Percentiles rank a stretch among this genome's conserved stretches.
Evolutionary conservation across 2,329 filamentous ascomycete species (phyloP).

Genomic region (Dactylella cylindrospora): DNA sequence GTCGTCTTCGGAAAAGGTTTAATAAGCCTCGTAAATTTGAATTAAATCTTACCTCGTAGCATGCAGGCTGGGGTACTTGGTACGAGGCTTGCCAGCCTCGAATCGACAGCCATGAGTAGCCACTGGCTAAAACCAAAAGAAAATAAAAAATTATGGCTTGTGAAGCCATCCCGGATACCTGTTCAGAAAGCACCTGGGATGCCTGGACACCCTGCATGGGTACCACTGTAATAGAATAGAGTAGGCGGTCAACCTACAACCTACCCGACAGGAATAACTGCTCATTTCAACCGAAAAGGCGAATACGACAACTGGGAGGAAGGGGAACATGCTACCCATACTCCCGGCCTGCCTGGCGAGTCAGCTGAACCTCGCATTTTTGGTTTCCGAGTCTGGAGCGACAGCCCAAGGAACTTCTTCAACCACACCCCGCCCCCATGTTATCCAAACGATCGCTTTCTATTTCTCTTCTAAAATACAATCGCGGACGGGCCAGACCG

Average conservation of each 20-base stretch:
- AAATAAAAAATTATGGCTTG: background rate
- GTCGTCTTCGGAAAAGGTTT: too few species aligned
- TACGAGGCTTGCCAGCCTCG: too few species aligned
- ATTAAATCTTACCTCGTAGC: too few species aligned
- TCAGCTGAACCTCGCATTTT: conserved; percentile 44
- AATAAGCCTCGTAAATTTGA: too few species aligned
- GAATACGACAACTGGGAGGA: conserved; percentile 30
- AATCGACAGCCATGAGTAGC: conserved; percentile 25
- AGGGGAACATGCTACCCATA: too few species aligned
- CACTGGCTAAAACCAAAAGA: conserved; percentile 28
- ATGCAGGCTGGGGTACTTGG: too few species aligned
- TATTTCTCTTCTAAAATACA: conserved; percentile 26
- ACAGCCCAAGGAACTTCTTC: conserved; percentile 23
- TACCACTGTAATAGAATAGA: conserved; percentile 19
- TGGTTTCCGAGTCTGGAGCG: conserved; percentile 19
- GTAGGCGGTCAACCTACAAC: conserved; percentile 22
- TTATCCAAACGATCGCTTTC: conserved; percentile 29
- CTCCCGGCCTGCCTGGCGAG: conserved; percentile 42
- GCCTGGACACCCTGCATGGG: conserved; percentile 17
- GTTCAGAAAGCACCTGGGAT: too few species aligned
- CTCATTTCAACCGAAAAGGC: conserved; percentile 43
- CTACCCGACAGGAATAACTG: conserved; percentile 35
- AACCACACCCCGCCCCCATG: conserved; percentile 37
- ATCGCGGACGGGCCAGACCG: conserved; percentile 15
- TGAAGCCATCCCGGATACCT: conserved; percentile 12